Evolutionary conservation across 2,329 filamentous ascomycete species (phyloP), one percentile per base, ranked within the genome.

Genomic region (Neonectria coccinea): DNA sequence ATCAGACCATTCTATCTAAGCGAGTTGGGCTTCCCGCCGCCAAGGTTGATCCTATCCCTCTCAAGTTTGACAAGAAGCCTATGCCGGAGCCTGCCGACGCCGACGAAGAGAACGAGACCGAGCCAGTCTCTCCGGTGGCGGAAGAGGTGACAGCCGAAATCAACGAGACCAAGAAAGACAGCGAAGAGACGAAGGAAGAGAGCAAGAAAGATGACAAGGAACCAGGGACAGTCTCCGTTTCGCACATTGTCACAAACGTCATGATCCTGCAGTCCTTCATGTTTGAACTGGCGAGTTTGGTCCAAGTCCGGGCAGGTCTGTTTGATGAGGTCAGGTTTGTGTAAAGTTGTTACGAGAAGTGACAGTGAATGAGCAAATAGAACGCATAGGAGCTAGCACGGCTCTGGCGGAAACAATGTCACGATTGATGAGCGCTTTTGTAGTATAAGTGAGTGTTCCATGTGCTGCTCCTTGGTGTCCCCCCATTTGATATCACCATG

Each of bases 241-340:
- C 91, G 44, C 92, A 95, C 75, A 82, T 95, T 11, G 81, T 96
- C 66, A 95, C 92, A 6, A 96, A 95, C 76, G 88, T 91, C 44
- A 87, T 95, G 62, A 87, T 95, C 55, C 82, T 94, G 62, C 92
- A 96, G 76, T 91, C 92, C 39, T 96, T 96, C 75, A 79, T 95
- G 54, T 84, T 95, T 54, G 92, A 96, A 77, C 78, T 95, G 60
- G 89, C 91, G 2, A 91, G 91, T 27, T 78, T 94, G 71, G 84
- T 94, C 63, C 92, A 95, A 76, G 89, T 92, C 39, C 84, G 92
- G 59, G 91, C 90, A 25, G 89, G 89, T 12, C 77, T 94, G 52
- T 94, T 95, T 78, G 90, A 91, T 58, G 92, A 95, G 77, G 89
- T 93, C 27, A 87, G 86, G 42, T 93, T 91, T 62, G 77, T 79